Percentiles rank a stretch among this genome's conserved stretches.
phyloP scores from a whole-genome alignment of 1,284 basidiomycete genomes.

The Chondrostereum purpureum region DNA sequence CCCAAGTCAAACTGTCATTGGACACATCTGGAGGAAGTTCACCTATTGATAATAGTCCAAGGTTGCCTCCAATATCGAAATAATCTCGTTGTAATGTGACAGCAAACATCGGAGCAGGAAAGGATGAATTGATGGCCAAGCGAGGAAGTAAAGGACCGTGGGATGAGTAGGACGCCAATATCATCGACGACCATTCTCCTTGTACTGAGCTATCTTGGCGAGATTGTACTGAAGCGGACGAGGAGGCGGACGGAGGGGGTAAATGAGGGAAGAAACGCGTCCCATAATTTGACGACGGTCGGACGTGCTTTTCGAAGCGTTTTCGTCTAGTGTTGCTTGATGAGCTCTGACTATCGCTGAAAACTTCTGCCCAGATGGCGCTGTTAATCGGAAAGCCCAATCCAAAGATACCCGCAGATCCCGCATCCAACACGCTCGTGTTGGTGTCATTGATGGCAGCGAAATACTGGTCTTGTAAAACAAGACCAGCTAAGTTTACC shows the following conservation, averaged over 20 bases:
- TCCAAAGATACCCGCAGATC: constrained; percentile 46
- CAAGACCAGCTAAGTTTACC: constrained; percentile 37
- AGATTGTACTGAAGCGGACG: background rate
- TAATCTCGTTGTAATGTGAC: constrained; percentile 44
- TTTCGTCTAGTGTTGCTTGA: background rate
- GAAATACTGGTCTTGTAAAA: constrained; percentile 38
- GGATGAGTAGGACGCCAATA: constrained; percentile 21
- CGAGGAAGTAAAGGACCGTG: constrained; percentile 33
- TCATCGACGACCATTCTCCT: constrained; percentile 9
- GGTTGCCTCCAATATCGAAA: constrained; percentile 43
- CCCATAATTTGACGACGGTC: constrained; percentile 8
- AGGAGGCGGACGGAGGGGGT: background rate
- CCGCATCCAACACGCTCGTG: constrained; percentile 36
- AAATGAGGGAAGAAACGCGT: constrained; percentile 15
- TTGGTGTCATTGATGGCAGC: constrained; percentile 50
- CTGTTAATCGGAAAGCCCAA: constrained; percentile 53
- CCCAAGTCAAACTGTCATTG: constrained; percentile 1
- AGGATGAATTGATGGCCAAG: constrained; percentile 23
- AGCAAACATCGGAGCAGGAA: constrained; percentile 33
- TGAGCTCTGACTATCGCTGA: constrained; percentile 13
- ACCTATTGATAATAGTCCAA: constrained; percentile 39
- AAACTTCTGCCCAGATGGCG: constrained; percentile 25
- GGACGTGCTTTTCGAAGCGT: constrained; percentile 2
- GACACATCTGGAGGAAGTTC: background rate
- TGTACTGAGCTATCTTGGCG: background rate